Evolutionary conservation across 495 filamentous ascomycete species (phyloP), one percentile per base, ranked within the genome.

Genomic region (Margaritispora aquatica): DNA sequence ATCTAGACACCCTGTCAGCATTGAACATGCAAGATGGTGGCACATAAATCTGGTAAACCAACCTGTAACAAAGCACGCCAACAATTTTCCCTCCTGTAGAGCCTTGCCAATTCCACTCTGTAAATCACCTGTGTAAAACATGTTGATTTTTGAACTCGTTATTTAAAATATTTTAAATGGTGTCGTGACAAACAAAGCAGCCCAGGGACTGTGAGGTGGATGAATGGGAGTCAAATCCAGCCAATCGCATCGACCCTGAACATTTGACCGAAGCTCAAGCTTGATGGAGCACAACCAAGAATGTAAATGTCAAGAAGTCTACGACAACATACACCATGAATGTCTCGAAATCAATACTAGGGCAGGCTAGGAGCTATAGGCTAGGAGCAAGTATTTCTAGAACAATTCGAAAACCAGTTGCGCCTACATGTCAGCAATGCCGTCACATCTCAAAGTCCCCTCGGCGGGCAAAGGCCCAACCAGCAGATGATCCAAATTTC

Each of bases 91-190:
- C 67, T 89, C 74, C 51, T 81, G 80, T 11, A 97, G 73, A 20
- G 94, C 90, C 22, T 80, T 70, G 7, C 79, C 74, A 64, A 97
- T 93, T 50, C 89, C 93, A 53, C 84, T 83, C 65, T 93, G 85
- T 7, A 96, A 72, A 59, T 80, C 82, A 21, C 92, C 93, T 51
- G 85, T 57, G 66, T 87, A 94, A 72, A 97, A 97, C 79, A 93
- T 87, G 4, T 41, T 75, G 63, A n/a, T n/a, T n/a, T n/a, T n/a
- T n/a, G n/a, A n/a, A n/a, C n/a, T n/a, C n/a, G n/a, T n/a, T n/a
- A n/a, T n/a, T n/a, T n/a, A n/a, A n/a, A n/a, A n/a, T n/a, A n/a
- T n/a, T n/a, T n/a, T n/a, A n/a, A n/a, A n/a, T n/a, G n/a, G n/a
- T 48, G 44, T n/a, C 44, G 44, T 48, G 29, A 34, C 15, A 15